A percentile compares a stretch with the other conserved stretches of the same genome.
phyloP scores from a whole-genome alignment of 192 early-diverging fungal genomes.

The Coemansia asiatica region DNA sequence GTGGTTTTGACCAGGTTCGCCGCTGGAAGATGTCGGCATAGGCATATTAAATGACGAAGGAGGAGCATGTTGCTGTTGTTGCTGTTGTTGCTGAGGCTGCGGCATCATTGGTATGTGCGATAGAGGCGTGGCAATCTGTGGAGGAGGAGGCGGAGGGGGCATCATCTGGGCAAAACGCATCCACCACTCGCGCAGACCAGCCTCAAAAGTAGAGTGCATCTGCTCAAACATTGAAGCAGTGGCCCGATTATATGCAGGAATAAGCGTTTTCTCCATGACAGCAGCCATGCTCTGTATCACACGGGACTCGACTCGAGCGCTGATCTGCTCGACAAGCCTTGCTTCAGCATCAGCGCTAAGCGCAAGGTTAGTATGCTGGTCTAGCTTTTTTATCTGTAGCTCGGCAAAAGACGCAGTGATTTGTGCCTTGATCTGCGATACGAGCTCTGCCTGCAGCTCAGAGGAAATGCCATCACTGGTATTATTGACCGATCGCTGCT shows the following conservation, averaged over 20 bases:
- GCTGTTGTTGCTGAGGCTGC: conserved; percentile 19
- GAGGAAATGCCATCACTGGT: not conserved
- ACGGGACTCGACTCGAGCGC: conserved; percentile 24
- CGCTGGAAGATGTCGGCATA: not conserved
- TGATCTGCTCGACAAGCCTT: conserved; percentile 34
- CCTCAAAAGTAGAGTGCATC: conserved; percentile 52
- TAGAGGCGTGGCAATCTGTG: conserved; percentile 32
- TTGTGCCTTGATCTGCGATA: conserved; percentile 26
- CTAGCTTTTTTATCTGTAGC: conserved; percentile 5
- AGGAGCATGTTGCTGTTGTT: conserved; percentile 1
- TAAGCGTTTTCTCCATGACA: conserved; percentile 47
- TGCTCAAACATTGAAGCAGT: conserved; percentile 56
- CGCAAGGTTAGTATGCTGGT: not conserved
- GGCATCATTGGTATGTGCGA: conserved; percentile 41
- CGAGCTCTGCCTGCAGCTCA: conserved; percentile 4
- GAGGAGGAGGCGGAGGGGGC: conserved; percentile 34
- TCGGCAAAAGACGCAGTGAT: conserved; percentile 21
- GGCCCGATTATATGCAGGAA: conserved; percentile 51
- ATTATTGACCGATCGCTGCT: not conserved
- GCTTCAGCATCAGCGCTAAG: conserved; percentile 33
- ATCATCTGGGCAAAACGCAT: conserved; percentile 47
- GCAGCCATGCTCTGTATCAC: conserved; percentile 30
- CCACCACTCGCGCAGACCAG: conserved; percentile 54
- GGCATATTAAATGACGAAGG: not conserved
- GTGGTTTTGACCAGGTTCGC: not conserved